Evolutionary conservation across 352 stramenopile species (phyloP), one percentile per base, ranked within the genome.

Genomic region (Pythium guiyangense): DNA sequence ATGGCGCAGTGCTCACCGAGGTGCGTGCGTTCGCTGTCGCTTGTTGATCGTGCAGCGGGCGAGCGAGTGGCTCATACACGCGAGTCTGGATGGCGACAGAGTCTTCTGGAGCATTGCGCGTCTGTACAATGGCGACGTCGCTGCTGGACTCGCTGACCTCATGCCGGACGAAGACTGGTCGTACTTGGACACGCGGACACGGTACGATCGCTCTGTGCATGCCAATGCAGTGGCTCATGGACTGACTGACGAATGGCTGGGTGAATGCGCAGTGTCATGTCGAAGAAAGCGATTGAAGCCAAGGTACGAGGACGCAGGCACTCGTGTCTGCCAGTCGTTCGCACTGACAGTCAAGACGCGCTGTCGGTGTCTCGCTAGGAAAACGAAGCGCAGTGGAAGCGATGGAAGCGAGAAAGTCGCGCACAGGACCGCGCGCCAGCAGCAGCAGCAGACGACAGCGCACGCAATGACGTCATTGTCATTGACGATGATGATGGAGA

Each of bases 71-170:
- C 18, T 35, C 3, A 52, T 20, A 11, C 47, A 44, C 15, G 31
- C 9, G 53, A 10, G 27, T 45, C n/a, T 18, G 10, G 20, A 56
- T 26, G 22, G 15, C 37, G 3, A 29, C 57, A 87, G 77, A 61
- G 82, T 94, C 17, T 96, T 96, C 70, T 96, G 86, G 86, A 90
- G 65, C 51, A 80, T 96, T 50, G 86, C 81, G 42, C 71, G 77
- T 25, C 65, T 94, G 57, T 93, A 92, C 51, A 62, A 79, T 63
- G 86, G 86, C 26, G 75, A 93, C 55, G 67, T 96, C 12, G 86
- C 69, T 27, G 64, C 54, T 34, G 86, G 83, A 14, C 51, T 96
- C 31, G 70, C 66, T n/a, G 69, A 75, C 10, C 63, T 96, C 39
- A 58, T 91, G 45, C 86, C 84, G 0, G 79, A 92, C 34, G 77